Percentiles rank a stretch among this genome's conserved stretches.
These are phyloP conservation scores for Ceriops zippeliana DNA, from an alignment of 345 rosid genomes.

Conservation along the genomic window DNA sequence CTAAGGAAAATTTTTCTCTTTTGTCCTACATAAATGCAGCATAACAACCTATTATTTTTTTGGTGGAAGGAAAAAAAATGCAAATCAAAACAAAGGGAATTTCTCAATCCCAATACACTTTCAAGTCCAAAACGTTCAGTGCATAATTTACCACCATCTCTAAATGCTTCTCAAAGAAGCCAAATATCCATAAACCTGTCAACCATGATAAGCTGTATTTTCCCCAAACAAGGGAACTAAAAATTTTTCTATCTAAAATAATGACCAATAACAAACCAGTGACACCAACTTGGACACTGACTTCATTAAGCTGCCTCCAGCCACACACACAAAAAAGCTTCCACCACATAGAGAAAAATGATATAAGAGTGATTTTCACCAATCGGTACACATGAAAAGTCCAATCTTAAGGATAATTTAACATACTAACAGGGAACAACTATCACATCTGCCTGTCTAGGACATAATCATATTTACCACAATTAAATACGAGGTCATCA, in stretches of 20 bases:
- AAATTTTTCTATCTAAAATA: neutral
- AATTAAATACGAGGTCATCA: too few relatives aligned
- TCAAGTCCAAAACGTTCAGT: neutral
- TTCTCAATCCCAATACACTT: neutral
- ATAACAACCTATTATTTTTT: too few relatives aligned
- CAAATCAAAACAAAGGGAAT: too few relatives aligned
- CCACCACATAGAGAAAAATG: too few relatives aligned
- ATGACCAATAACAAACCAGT: neutral
- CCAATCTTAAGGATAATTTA: neutral
- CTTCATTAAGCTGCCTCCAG: too few relatives aligned
- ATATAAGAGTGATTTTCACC: neutral
- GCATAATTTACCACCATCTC: neutral
- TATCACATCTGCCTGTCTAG: neutral
- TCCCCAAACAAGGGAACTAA: neutral
- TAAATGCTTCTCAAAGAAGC: neutral
- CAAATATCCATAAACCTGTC: neutral
- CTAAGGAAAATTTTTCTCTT: too few relatives aligned
- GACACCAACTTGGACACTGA: neutral
- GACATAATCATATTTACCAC: too few relatives aligned
- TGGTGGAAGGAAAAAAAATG: too few relatives aligned
- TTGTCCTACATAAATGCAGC: too few relatives aligned
- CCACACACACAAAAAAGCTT: too few relatives aligned
- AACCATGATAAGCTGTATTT: too few relatives aligned
- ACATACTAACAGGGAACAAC: neutral
- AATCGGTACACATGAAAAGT: neutral